Evolutionary conservation across 1,139 yeast genomes (phyloP), one percentile per base, ranked within the genome.

Genomic region (Suhomyces kunorum): DNA sequence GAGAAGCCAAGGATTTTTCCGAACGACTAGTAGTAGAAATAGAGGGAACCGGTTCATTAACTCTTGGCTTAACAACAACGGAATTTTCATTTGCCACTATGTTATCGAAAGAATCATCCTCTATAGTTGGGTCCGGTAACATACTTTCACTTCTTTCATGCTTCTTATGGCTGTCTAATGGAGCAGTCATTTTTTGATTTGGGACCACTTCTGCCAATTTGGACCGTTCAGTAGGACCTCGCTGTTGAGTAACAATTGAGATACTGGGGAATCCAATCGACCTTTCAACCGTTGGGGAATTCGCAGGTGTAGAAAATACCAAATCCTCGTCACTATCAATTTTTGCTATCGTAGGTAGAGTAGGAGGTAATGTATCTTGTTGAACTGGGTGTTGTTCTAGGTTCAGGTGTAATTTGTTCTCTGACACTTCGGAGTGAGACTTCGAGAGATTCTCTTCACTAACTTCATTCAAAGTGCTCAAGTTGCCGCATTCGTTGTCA

Each of bases 101-200:
- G 23, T 16, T 17, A 31, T 41, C 41, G 18, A 25, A 37, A 13
- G 32, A 38, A 16, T 36, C 39, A 20, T 40, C 40, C 28, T 45
- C 50, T 11, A 50, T 49, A 8, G 49, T 49, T 4, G 55, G 55
- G 5, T 51, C 55, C 5, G 55, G 55, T 6, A 49, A 39, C 16
- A 37, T 18, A 18, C 49, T 45, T 17, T 31, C 49, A 8, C 32
- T 40, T 6, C 48, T 30, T 18, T 45, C 39, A 25, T 39, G 44
- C 30, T 39, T 41, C 27, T 32, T 24, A 8, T 31, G 24, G n/a
- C n/a, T n/a, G n/a, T n/a, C n/a, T n/a, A n/a, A n/a, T n/a, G n/a
- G n/a, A n/a, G n/a, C n/a, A n/a, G n/a, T n/a, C n/a, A n/a, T n/a
- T n/a, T n/a, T n/a, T n/a, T n/a, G n/a, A n/a, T n/a, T n/a, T n/a